Conservation (phyloP, 805 yeast species). For the Cyberlindnera xishuangbannaensis region DNA sequence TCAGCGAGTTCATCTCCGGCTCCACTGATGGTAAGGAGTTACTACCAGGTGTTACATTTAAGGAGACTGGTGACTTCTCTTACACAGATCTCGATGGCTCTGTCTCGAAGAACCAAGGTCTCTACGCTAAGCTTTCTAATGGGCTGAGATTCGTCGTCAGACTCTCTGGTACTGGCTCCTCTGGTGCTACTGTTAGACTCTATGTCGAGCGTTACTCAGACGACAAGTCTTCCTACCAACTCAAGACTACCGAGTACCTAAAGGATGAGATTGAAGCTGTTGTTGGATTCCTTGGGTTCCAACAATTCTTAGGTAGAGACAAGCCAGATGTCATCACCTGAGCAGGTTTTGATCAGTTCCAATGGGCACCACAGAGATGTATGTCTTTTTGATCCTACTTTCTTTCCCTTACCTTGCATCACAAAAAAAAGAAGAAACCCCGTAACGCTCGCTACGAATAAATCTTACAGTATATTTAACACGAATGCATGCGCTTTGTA, state of each 20-base stretch:
- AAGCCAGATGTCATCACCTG: slow-evolving; percentile 87
- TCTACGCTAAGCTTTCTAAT: slow-evolving; percentile 71
- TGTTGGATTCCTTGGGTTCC: slow-evolving; percentile 61
- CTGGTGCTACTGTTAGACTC: slow-evolving; percentile 94
- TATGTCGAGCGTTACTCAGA: slow-evolving; percentile 79
- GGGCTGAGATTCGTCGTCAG: slow-evolving; percentile 87
- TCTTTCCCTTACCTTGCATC: no score
- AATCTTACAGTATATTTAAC: no score
- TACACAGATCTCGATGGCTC: slow-evolving; percentile 95
- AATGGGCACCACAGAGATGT: no score
- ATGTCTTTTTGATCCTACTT: no score
- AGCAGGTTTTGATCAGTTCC: no score
- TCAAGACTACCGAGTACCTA: slow-evolving; percentile 64
- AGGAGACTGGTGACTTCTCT: slow-evolving; percentile 80
- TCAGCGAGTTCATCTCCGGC: slow-evolving; percentile 35
- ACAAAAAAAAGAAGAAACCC: no score
- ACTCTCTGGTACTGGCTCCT: slow-evolving; percentile 94
- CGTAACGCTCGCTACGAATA: no score
- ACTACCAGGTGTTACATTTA: slow-evolving; percentile 44
- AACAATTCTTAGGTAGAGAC: slow-evolving; percentile 70
- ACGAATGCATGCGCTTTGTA: no score
- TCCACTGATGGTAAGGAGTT: slow-evolving; percentile 45
- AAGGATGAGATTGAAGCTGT: slow-evolving; percentile 56
- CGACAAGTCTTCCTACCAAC: slow-evolving; percentile 44
- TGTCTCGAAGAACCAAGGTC: slow-evolving; percentile 82